Evolutionary conservation across 139 green algal genomes (phyloP), one percentile per base, ranked within the genome.

Genomic region (Micractinium conductrix): DNA sequence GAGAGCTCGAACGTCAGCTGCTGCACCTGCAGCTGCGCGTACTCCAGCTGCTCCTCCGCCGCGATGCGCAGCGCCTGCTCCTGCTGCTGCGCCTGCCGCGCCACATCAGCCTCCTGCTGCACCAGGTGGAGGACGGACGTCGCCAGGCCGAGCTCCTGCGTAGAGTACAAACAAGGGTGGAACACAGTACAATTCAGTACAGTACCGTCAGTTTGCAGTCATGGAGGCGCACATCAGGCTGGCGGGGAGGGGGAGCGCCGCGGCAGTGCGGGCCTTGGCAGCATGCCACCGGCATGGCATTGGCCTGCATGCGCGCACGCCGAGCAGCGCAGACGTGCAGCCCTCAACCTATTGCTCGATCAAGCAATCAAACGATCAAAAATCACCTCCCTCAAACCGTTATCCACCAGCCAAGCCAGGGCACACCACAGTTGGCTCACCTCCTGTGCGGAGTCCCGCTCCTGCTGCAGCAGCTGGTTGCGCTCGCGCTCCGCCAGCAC

Each of bases 51-150:
- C 38, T 30, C 28, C 76, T 82, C 76, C 2, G 58, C 58, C 1
- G 62, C 40, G 26, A 71, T 1, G 38, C 76, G 76, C 76, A 53
- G 38, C 40, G 35, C 70, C 42, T 78, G 76, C 58, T 82, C 76
- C 28, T 82, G 58, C 55, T 58, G 38, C 38, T 82, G 76, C 14
- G 76, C 58, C 38, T 35, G 58, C 22, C 55, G 24, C 28, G 63
- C 76, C 28, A 37, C 40, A 38, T 71, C 28, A 8, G 45, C 42
- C 76, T 82, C 76, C 53, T 55, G 3, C 26, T 67, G 30, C 2
- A 53, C 53, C 2, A 9, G 28, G 40, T 58, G 7, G 28, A 71
- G 55, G 48, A n/a, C 24, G 16, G 1, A 45, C 38, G 38, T n/a
- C 53, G 43, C 40, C 38, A 30, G 21, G 38, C 10, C 24, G 4